These are phyloP conservation scores for Podospora anserina DNA, from an alignment of 495 filamentous ascomycete genomes.

Conservation along the genomic window DNA sequence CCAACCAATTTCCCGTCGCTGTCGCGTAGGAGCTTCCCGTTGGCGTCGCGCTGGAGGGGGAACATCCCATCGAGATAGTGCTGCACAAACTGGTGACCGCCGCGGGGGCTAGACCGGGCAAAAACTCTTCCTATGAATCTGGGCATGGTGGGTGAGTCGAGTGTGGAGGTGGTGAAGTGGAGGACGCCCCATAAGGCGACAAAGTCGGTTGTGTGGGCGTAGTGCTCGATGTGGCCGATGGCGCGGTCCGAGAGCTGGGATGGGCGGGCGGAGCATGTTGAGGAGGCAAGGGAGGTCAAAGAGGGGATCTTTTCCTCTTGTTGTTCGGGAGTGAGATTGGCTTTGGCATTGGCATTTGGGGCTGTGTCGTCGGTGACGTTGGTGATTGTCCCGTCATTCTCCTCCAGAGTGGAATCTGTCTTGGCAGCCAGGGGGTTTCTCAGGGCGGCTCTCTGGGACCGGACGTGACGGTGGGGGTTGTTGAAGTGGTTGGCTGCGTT, in stretches of 20 bases:
- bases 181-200: constrained; percentile 75
- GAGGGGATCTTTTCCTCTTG: not conserved
- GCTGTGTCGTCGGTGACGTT: not conserved
- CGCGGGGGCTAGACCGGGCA: constrained; percentile 51
- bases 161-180: constrained; percentile 53
- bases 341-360: not conserved
- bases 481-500: constrained; percentile 86
- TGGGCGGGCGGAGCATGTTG: constrained; percentile 6
- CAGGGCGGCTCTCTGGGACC: constrained; percentile 23
- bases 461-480: constrained; percentile 57
- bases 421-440: constrained; percentile 27
- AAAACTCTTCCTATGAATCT: constrained; percentile 78
- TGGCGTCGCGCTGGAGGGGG: constrained; percentile 41
- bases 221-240: constrained; percentile 79
- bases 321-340: not conserved
- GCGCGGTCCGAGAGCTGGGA: constrained; percentile 40
- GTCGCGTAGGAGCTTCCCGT: constrained; percentile 25
- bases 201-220: constrained; percentile 72
- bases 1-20: constrained; percentile 31
- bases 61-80: constrained; percentile 87
- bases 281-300: not conserved
- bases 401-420: constrained; percentile 23
- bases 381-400: not conserved
- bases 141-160: constrained; percentile 39
- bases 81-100: constrained; percentile 73